phyloP scores from a whole-genome alignment of 1,284 basidiomycete species.

The Trichosporon coremiiforme region DNA sequence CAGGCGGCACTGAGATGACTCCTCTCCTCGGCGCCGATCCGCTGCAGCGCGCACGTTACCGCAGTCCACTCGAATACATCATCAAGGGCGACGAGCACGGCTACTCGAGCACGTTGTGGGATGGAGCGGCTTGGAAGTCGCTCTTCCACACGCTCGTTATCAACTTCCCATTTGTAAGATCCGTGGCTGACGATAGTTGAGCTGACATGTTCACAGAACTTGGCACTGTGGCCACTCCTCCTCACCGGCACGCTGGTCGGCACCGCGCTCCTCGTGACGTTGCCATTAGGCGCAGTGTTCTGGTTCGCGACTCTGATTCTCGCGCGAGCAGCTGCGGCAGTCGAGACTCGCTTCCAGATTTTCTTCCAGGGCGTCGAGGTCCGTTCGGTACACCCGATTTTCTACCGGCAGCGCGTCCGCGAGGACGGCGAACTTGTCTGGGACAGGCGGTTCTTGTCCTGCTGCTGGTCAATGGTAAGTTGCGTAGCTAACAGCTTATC shows the following conservation, averaged over 20 bases:
- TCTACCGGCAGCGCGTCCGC: conserved; percentile 36
- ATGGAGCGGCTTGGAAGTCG: conserved; percentile 44
- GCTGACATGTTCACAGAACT: conserved; percentile 38
- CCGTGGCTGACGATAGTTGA: not conserved
- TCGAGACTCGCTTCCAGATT: conserved; percentile 40
- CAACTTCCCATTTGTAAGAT: conserved; percentile 54
- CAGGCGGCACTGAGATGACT: not conserved
- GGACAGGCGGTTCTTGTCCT: conserved; percentile 52
- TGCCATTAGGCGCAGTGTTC: conserved; percentile 52
- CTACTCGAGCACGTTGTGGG: conserved; percentile 45
- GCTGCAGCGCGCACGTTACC: not conserved
- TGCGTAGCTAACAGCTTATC: not conserved
- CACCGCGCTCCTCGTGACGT: conserved; percentile 53
- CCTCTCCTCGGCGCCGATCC: not conserved
- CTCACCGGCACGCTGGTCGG: conserved; percentile 53
- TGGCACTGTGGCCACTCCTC: conserved; percentile 53
- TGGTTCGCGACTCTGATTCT: conserved; percentile 56
- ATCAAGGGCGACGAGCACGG: conserved; percentile 29
- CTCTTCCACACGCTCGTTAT: conserved; percentile 47
- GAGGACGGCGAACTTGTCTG: conserved; percentile 34
- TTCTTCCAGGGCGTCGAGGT: conserved; percentile 16
- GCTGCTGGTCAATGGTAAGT: conserved; percentile 54
- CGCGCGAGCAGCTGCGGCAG: conserved; percentile 47
- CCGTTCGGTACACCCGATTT: conserved; percentile 33
- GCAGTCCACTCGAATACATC: not conserved